Base-by-base conservation (phyloP, 139 green algal genomes). In the Klebsormidium nitens region DNA sequence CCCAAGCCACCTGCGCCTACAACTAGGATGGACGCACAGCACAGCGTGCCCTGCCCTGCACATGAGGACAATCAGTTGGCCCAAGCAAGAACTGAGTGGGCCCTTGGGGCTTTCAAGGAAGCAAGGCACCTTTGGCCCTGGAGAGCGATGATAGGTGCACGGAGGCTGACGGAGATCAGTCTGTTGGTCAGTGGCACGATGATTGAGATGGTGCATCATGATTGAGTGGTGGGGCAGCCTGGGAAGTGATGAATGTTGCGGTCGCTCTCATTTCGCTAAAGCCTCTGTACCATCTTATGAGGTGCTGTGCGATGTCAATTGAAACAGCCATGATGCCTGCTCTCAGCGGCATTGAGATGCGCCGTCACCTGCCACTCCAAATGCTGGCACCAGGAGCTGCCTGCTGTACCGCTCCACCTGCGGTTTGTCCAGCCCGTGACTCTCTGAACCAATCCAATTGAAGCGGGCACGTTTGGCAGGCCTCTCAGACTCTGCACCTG, bases 1-100 rank as follows among this genome's bases (percentile, higher is more conserved):
- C 77, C 80, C 2, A 86, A 61, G 14, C 80, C 80, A 36, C 80
- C 80, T 1, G 64, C 59, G 34, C 80, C 80, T 28, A 84, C 80
- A n/a, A 86, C 64, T 40, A 84, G 69, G 23, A 73, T 74, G 1
- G 57, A 66, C 32, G 35, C 31, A 17, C 35, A 48, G 2, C 8
- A n/a, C 14, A 79, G 58, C 1, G 29, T n/a, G 37, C 39, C 42
- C 64, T 81, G 74, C 2, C 34, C 68, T 62, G 68, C 11, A n/a
- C n/a, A n/a, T n/a, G n/a, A n/a, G n/a, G n/a, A n/a, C n/a, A n/a
- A 50, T 8, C n/a, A n/a, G n/a, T n/a, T n/a, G n/a, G n/a, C n/a
- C n/a, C n/a, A n/a, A n/a, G n/a, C n/a, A n/a, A n/a, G n/a, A n/a
- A n/a, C n/a, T 50, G 42, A 26, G 42, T 50, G 42, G 8, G 42